Base-by-base conservation (phyloP, 805 yeast species). In the Saturnispora serradocipensis region DNA sequence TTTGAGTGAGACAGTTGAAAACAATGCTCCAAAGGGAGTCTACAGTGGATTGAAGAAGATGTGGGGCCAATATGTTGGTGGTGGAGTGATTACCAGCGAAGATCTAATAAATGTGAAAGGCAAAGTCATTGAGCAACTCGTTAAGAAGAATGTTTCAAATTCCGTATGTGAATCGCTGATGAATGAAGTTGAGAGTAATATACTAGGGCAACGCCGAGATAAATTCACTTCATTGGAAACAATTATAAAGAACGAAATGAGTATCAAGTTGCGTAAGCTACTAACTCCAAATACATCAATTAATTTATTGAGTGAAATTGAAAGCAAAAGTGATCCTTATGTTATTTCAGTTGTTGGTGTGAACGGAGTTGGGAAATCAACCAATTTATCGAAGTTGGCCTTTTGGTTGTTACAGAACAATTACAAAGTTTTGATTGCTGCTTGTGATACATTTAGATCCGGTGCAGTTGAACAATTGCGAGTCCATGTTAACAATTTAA, bases 391-490 rank as follows among this genome's bases (percentile, higher is more conserved):
- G 25, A 91, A 91, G 67, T 71, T 91, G 49, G 98, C 97, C 2
- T 91, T 87, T 66, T 91, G 99, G 99, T 74, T 91, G 49, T 70
- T 91, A 52, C 97, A 93, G 63, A 91, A 93, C 67, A 82, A 91
- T 62, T 75, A 87, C 65, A 81, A 78, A 58, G 96, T 91, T 1
- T 73, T 91, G 49, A 86, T 91, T 60, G 95, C 96, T 22, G 99
- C 99, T 0, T 91, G 98, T 70, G 99, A 91, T 70, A 93, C 99
- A 0, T 91, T 91, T 71, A 78, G 99, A 68, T 88, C 97, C 0
- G 99, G 99, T 49, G 99, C 99, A 0, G 97, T 91, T n/a, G 98
- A 91, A 66, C 99, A 91, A 69, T 73, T 91, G 54, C 81, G 93
- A 58, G 96, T 90, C 2, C 99, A 91, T 69, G 98, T 91, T 2